A percentile compares a stretch with the other conserved stretches of the same genome.
phyloP scores from a whole-genome alignment of 1,284 basidiomycete genomes.

The Sanghuangporus weigelae region DNA sequence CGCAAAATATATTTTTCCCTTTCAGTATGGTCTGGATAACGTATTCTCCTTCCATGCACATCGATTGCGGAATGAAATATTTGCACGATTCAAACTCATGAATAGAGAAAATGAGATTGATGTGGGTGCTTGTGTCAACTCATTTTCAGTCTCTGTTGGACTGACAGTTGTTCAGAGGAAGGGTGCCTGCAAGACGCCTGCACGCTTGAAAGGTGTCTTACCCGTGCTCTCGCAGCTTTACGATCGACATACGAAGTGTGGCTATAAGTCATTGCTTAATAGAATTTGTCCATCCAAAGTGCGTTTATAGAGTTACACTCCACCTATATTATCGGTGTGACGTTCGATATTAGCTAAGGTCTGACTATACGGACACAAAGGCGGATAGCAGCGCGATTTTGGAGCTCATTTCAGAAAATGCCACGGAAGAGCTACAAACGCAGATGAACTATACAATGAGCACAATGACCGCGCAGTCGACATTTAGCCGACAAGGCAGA shows the following conservation, averaged over 20 bases:
- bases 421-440: slow-evolving; percentile 39
- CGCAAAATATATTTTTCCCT: slow-evolving; percentile 80
- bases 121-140: slow-evolving; percentile 32
- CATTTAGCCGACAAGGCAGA: not conserved
- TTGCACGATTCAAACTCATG: slow-evolving; percentile 35
- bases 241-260: slow-evolving; percentile 64
- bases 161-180: slow-evolving; percentile 30
- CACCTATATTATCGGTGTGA: not conserved
- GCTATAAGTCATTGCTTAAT: slow-evolving; percentile 63
- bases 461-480: not conserved
- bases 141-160: not conserved
- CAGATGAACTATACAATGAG: slow-evolving; percentile 31
- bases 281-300: slow-evolving; percentile 74
- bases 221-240: slow-evolving; percentile 57
- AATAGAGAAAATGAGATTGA: slow-evolving; percentile 71
- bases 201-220: slow-evolving; percentile 54
- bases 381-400: slow-evolving; percentile 25
- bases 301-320: slow-evolving; percentile 1
- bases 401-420: slow-evolving; percentile 71
- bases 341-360: slow-evolving; percentile 6
- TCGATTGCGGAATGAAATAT: slow-evolving; percentile 14
- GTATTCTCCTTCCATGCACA: slow-evolving; percentile 38
- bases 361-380: slow-evolving; percentile 6
- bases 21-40: slow-evolving; percentile 65
- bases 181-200: slow-evolving; percentile 63